Evolutionary conservation across 192 early-diverging fungal species (phyloP).

Genomic region (Thamnidium elegans): DNA sequence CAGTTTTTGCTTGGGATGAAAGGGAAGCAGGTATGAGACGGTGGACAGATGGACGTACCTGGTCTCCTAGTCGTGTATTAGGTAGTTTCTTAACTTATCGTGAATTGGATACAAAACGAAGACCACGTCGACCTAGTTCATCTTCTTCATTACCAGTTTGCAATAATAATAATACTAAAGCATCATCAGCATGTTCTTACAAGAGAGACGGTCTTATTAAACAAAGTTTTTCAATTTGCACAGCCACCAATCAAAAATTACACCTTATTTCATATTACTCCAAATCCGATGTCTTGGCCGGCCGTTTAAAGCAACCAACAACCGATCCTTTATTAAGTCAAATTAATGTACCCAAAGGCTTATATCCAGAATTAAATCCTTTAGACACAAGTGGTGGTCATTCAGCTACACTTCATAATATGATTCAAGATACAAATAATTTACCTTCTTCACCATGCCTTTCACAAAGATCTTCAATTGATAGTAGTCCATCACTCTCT

Average conservation of each 20-base stretch:
- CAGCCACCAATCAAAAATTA: slow-evolving; percentile 72
- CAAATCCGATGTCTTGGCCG: slow-evolving; percentile 69
- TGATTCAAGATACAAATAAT: slow-evolving; percentile 7
- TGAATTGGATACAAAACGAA: slow-evolving; percentile 70
- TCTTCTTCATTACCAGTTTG: slow-evolving; percentile 1
- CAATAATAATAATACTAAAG: slow-evolving; percentile 4
- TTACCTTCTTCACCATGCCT: slow-evolving; percentile 15
- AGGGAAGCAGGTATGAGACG: slow-evolving; percentile 86
- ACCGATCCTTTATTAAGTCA: slow-evolving; percentile 60
- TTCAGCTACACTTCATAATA: slow-evolving; percentile 29
- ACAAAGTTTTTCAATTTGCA: slow-evolving; percentile 85
- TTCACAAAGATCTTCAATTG: slow-evolving; percentile 5
- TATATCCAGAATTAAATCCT: slow-evolving; percentile 76
- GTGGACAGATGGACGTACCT: slow-evolving; percentile 90
- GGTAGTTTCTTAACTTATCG: slow-evolving; percentile 89
- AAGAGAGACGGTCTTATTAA: slow-evolving; percentile 85
- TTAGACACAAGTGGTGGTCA: slow-evolving; percentile 37
- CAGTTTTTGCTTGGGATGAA: slow-evolving; percentile 91
- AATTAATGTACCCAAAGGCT: slow-evolving; percentile 70
- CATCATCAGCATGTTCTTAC: slow-evolving; percentile 45
- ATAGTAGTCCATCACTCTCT: slow-evolving; percentile 35
- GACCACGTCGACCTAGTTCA: slow-evolving; percentile 41
- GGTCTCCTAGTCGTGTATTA: slow-evolving; percentile 85
- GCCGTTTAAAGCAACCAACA: slow-evolving; percentile 65
- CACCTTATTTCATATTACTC: slow-evolving; percentile 92